Evolutionary conservation across 2,329 filamentous ascomycete genomes (phyloP).

Genomic region (Sarocladiaceae sp.): DNA sequence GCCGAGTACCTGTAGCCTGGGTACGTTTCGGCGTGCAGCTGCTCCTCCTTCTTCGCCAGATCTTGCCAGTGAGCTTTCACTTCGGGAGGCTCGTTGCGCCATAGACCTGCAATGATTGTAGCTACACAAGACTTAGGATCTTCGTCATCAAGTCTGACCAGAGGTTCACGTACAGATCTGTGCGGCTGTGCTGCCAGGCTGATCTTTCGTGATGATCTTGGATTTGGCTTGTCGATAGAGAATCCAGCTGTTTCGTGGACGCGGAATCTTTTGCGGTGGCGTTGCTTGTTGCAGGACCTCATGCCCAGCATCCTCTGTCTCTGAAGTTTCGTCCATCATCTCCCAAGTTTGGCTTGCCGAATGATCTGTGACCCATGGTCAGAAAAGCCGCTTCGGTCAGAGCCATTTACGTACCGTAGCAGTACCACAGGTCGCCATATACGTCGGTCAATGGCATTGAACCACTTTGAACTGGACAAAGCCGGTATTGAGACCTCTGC

Average conservation of each 20-base stretch:
- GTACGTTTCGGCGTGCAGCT: slow-evolving; percentile 22
- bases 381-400: too few species aligned
- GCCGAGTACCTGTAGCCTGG: slow-evolving; percentile 23
- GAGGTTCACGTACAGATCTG: slow-evolving; percentile 25
- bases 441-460: background rate
- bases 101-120: slow-evolving; percentile 20
- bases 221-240: slow-evolving; percentile 27
- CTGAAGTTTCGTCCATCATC: too few species aligned
- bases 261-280: too few species aligned
- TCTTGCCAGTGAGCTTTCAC: slow-evolving; percentile 19
- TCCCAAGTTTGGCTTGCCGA: too few species aligned
- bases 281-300: too few species aligned
- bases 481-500: slow-evolving; percentile 19
- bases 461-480: slow-evolving; percentile 19
- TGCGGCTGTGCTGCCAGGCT: slow-evolving; percentile 21
- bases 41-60: slow-evolving; percentile 20
- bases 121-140: slow-evolving; percentile 18
- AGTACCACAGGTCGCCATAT: background rate
- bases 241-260: slow-evolving; percentile 26
- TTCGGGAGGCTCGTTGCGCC: slow-evolving; percentile 21
- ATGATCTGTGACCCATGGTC: too few species aligned
- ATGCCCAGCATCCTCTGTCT: too few species aligned
- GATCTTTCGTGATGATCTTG: slow-evolving; percentile 17
- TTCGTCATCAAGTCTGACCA: background rate
- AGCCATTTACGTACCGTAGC: slow-evolving; percentile 14